Evolutionary conservation across 2,329 filamentous ascomycete species (phyloP).

Genomic region (Elsinoe perseae): DNA sequence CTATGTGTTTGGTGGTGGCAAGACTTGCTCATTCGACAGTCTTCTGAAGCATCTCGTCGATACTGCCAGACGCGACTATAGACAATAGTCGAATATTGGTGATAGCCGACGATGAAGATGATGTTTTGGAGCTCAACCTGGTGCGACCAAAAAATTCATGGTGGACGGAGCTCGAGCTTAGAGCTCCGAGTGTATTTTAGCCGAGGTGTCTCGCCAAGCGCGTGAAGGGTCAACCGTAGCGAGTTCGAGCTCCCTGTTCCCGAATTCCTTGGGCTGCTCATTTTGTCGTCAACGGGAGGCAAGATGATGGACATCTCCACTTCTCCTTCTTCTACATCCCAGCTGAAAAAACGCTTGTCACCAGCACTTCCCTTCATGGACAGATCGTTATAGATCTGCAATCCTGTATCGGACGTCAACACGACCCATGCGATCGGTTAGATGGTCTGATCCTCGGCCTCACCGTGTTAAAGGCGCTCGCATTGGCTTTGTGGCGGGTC

Average conservation of each 20-base stretch:
- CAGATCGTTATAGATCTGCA: constrained; percentile 9
- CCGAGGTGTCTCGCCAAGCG: neutral
- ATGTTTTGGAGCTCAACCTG: neutral
- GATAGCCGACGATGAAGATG: neutral
- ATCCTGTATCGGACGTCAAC: neutral
- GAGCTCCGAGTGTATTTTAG: neutral
- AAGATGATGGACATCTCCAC: constrained; percentile 1
- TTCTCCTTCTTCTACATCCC: constrained; percentile 10
- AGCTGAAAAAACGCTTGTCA: neutral
- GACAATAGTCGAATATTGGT: neutral
- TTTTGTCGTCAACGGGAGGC: neutral
- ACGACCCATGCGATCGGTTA: neutral
- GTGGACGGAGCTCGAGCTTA: neutral
- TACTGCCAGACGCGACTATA: neutral
- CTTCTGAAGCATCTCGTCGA: neutral
- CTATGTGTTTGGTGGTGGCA: neutral
- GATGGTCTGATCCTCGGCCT: constrained; percentile 3
- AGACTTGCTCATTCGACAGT: neutral
- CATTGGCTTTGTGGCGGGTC: constrained; percentile 1
- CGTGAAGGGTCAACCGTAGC: neutral
- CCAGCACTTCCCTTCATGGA: neutral
- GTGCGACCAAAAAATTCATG: neutral
- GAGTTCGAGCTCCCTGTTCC: neutral
- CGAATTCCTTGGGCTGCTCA: neutral
- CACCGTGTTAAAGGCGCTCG: neutral